phyloP scores from a whole-genome alignment of 192 early-diverging fungal genomes.

The Phycomyces blakesleeanus region DNA sequence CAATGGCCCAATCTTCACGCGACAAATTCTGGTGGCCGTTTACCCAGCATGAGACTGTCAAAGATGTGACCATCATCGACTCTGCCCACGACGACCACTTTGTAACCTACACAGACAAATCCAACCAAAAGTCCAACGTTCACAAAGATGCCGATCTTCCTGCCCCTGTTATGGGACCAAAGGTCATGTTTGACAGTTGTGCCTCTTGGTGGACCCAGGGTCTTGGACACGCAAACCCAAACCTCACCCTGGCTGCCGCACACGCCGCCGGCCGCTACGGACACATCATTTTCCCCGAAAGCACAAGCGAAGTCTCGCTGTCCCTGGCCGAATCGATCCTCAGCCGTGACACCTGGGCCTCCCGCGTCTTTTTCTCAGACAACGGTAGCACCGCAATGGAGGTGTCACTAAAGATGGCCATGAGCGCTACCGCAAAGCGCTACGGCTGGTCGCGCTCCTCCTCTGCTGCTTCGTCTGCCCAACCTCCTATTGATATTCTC shows the following conservation, averaged over 20 bases:
- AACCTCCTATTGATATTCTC: constrained; percentile 48
- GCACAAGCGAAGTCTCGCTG: constrained; percentile 62
- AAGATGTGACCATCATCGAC: constrained; percentile 67
- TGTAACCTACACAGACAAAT: constrained; percentile 47
- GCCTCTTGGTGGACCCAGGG: constrained; percentile 84
- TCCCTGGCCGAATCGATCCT: constrained; percentile 57
- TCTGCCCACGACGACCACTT: constrained; percentile 68
- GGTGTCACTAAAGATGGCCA: constrained; percentile 79
- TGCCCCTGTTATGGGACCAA: background rate
- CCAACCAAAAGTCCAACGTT: background rate
- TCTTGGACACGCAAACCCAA: constrained; percentile 64
- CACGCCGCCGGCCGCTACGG: constrained; percentile 73
- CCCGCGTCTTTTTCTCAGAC: constrained; percentile 75
- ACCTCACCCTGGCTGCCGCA: constrained; percentile 55
- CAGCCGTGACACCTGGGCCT: constrained; percentile 57
- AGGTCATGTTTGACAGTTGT: constrained; percentile 63
- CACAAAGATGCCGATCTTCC: background rate
- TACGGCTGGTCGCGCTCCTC: constrained; percentile 33
- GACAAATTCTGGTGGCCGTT: constrained; percentile 78
- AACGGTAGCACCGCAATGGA: constrained; percentile 80
- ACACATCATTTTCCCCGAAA: constrained; percentile 78
- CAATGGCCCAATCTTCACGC: constrained; percentile 47
- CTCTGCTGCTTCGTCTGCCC: too few species aligned
- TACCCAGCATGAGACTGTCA: constrained; percentile 61
- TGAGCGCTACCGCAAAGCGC: constrained; percentile 46